A percentile compares a stretch with the other conserved stretches of the same genome.
phyloP scores from a whole-genome alignment of 306 rosid genomes.

The Potentilla sterilis region DNA sequence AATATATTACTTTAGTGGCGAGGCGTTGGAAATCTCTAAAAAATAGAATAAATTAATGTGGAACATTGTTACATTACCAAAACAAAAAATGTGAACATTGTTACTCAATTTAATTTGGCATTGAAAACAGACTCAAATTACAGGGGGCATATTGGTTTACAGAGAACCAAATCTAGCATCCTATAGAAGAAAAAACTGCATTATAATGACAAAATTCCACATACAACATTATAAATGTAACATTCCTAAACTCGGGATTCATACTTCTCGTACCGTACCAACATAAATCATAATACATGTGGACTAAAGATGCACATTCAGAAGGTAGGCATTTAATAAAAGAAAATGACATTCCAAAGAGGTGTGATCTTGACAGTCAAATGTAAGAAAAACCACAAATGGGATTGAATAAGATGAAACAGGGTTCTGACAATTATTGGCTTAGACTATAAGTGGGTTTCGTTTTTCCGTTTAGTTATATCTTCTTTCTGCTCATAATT shows the following conservation, averaged over 20 bases:
- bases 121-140: not conserved
- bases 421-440: not conserved
- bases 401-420: not conserved
- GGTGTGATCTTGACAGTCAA: not conserved
- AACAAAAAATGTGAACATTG: not conserved
- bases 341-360: not conserved
- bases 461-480: not conserved
- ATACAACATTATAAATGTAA: not conserved
- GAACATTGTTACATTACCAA: not conserved
- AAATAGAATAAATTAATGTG: not conserved
- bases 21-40: not conserved
- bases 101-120: not conserved
- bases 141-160: not conserved
- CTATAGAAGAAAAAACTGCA: not conserved
- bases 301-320: not conserved
- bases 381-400: not conserved
- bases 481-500: not conserved
- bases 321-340: not conserved
- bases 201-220: not conserved
- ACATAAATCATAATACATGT: not conserved
- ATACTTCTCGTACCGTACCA: not conserved
- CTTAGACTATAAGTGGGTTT: not conserved
- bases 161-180: not conserved
- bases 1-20: not conserved
- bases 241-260: not conserved